Base-by-base conservation (phyloP, 148 eudicot genomes). In the Polygonum maritimum region DNA sequence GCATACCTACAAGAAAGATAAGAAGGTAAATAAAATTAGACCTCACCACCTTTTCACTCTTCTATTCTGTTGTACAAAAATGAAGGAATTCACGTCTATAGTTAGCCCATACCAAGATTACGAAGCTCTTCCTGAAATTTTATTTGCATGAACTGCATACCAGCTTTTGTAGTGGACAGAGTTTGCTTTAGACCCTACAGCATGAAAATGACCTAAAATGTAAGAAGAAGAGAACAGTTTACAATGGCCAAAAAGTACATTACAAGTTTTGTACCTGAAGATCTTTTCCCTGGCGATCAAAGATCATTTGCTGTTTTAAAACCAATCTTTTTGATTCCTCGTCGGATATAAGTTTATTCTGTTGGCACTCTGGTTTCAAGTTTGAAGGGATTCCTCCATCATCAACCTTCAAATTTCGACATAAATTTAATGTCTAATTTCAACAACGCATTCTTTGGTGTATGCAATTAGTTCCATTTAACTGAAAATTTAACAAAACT, bases 101-200 rank as follows among this genome's bases (percentile, higher is more conserved):
- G 16, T 40, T 69, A 19, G 26, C 15, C 40, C 86, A 19, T 92
- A 94, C 98, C 98, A 78, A 94, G 84, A 87, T 84, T 92, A 48
- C 82, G 87, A 47, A 94, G 81, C 72, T 94, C 98, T 74, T 94
- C 98, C 52, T 83, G 90, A 65, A 94, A 87, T 80, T 90, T 94
- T 84, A 79, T 82, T 83, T 94, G 97, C 93, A 94, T 92, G 79
- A 82, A 90, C 82, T 94, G 92, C 94, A 94, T 84, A 73, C 97
- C 96, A 63, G 97, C 87, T 85, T 92, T 94, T 73, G 98, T 92
- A 18, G 92, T 84, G 45, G 81, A 86, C 81, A 94, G 90, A 77
- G 88, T 80, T 79, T 89, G 86, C 79, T 90, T 94, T 74, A 94
- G 82, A 81, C 82, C 92, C 98, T 94, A 67, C 21, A 67, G 0